Evolutionary conservation across 768 basidiomycete species (phyloP).

Genomic region (Leccinellum luteum): DNA sequence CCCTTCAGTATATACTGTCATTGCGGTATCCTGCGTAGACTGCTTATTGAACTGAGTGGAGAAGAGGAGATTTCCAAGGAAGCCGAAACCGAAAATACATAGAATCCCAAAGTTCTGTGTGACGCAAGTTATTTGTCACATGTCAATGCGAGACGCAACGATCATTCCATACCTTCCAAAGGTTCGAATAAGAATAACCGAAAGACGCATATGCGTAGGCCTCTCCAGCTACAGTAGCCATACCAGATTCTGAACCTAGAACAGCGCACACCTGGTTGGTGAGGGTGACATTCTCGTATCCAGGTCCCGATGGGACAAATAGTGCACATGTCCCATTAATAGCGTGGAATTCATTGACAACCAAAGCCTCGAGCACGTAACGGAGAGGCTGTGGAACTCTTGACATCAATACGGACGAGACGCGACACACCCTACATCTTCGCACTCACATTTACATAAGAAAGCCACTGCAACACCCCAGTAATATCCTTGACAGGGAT

Average conservation of each 20-base stretch:
- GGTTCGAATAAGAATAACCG: slow-evolving; percentile 25
- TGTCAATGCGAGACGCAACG: not conserved
- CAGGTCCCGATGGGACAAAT: slow-evolving; percentile 33
- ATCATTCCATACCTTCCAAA: slow-evolving; percentile 38
- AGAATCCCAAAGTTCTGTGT: slow-evolving; percentile 43
- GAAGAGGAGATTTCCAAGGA: slow-evolving; percentile 36
- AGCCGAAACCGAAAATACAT: slow-evolving; percentile 40
- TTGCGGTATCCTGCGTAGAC: slow-evolving; percentile 30
- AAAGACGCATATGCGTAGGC: slow-evolving; percentile 36
- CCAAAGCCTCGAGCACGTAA: slow-evolving; percentile 23
- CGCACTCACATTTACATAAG: slow-evolving; percentile 24
- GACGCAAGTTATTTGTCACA: not conserved
- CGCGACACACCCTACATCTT: slow-evolving; percentile 38
- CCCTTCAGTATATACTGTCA: slow-evolving; percentile 23
- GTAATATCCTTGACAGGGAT: slow-evolving; percentile 22
- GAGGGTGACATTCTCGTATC: slow-evolving; percentile 32
- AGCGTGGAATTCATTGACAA: slow-evolving; percentile 51
- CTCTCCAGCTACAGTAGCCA: slow-evolving; percentile 40
- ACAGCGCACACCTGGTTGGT: slow-evolving; percentile 44
- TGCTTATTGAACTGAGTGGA: slow-evolving; percentile 34
- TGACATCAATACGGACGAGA: slow-evolving; percentile 31
- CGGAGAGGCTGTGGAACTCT: slow-evolving; percentile 28
- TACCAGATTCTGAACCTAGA: slow-evolving; percentile 40
- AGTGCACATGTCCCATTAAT: slow-evolving; percentile 35
- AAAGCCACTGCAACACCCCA: slow-evolving; percentile 16